These are phyloP conservation scores for Auxenochlorella pyrenoidosa DNA, from an alignment of 139 green algal genomes.

Conservation along the genomic window DNA sequence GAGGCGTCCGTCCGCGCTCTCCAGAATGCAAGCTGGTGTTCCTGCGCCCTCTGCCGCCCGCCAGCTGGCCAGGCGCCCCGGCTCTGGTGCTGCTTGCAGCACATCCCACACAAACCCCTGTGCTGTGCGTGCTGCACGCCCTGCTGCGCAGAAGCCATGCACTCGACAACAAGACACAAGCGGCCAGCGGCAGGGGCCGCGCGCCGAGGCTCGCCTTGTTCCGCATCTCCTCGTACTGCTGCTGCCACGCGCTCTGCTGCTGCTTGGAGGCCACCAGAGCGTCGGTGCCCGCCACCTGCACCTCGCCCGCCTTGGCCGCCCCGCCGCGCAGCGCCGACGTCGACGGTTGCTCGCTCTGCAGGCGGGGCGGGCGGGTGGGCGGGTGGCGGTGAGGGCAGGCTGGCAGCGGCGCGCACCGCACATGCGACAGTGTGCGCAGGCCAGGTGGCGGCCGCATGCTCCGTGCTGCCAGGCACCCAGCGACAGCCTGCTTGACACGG, in stretches of 20 bases:
- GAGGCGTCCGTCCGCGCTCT: no score
- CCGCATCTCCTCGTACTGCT: slow-evolving; percentile 51
- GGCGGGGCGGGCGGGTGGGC: background rate
- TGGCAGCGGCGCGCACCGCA: background rate
- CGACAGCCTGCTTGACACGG: background rate
- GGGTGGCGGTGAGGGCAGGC: background rate
- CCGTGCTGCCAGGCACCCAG: no score
- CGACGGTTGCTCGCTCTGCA: slow-evolving; percentile 39
- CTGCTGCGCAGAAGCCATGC: no score
- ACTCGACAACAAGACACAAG: no score
- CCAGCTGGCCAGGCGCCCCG: no score
- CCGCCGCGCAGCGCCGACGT: slow-evolving; percentile 49
- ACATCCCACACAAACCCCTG: background rate
- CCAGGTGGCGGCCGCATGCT: no score
- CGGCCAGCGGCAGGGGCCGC: background rate
- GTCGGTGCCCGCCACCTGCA: slow-evolving; percentile 30
- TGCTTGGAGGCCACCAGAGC: slow-evolving; percentile 17
- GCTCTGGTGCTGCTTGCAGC: background rate
- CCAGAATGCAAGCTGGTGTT: no score
- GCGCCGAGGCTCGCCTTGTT: slow-evolving; percentile 28
- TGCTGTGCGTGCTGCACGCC: no score
- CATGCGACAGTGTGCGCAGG: no score
- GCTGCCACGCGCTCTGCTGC: slow-evolving; percentile 48
- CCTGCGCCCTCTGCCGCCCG: no score
- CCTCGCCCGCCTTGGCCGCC: slow-evolving; percentile 22